Evolutionary conservation across 805 yeast species (phyloP).

Genomic region (Wickerhamiella parazyma): DNA sequence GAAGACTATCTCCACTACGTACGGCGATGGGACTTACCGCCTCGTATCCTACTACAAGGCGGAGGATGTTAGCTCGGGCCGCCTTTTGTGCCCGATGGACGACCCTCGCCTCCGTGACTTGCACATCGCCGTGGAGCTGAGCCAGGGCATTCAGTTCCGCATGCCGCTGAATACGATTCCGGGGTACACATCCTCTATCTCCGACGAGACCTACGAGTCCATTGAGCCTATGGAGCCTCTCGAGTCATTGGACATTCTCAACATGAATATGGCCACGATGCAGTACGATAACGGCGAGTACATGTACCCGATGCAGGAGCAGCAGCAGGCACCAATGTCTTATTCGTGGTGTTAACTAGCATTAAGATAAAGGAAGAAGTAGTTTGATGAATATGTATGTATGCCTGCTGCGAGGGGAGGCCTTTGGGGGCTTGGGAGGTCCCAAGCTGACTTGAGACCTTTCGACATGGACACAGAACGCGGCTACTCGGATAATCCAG

Average conservation of each 20-base stretch:
- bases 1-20: constrained; percentile 53
- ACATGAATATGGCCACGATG: neutral
- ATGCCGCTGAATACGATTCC: constrained; percentile 3
- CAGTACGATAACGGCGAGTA: neutral
- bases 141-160: constrained; percentile 3
- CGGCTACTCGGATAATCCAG: constrained; percentile 33
- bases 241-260: neutral
- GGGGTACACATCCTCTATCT: neutral
- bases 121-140: constrained; percentile 2
- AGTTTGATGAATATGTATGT: neutral
- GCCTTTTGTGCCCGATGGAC: constrained; percentile 3
- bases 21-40: constrained; percentile 32
- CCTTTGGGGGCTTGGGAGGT: no score
- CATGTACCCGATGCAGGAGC: neutral
- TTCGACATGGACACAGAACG: constrained; percentile 14
- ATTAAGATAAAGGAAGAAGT: neutral
- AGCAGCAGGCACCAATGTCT: neutral
- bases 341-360: neutral
- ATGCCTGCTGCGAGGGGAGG: no score
- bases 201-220: neutral
- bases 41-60: constrained; percentile 67
- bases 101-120: constrained; percentile 3
- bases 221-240: neutral
- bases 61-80: constrained; percentile 41
- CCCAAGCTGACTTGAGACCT: neutral